Evolutionary conservation across 768 basidiomycete species (phyloP).

Genomic region (Tricholoma sp.): DNA sequence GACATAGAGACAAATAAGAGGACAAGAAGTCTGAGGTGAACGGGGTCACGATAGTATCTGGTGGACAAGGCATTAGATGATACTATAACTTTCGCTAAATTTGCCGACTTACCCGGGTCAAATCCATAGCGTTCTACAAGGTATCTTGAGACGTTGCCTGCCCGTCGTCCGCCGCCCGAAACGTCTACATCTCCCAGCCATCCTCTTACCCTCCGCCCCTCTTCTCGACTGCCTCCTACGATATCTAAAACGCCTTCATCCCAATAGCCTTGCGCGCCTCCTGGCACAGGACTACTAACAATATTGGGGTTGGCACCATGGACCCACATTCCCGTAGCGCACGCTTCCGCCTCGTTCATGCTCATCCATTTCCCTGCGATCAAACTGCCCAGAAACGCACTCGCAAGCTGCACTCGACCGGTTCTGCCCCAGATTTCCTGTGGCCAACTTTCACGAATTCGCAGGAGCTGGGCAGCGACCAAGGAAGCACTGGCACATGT

Average conservation of each 20-base stretch:
- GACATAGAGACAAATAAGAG: slow-evolving; percentile 70
- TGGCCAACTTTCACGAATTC: slow-evolving; percentile 74
- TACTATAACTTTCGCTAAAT: slow-evolving; percentile 4
- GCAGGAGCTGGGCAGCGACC: slow-evolving; percentile 69
- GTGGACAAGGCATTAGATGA: neutral
- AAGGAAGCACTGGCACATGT: slow-evolving; percentile 66
- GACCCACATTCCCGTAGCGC: slow-evolving; percentile 75
- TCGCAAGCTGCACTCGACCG: slow-evolving; percentile 72
- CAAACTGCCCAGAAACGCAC: slow-evolving; percentile 67
- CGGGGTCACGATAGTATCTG: slow-evolving; percentile 67
- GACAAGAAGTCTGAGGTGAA: slow-evolving; percentile 79
- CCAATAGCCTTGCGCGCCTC: slow-evolving; percentile 52
- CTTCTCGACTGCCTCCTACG: slow-evolving; percentile 70
- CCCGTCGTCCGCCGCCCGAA: slow-evolving; percentile 56
- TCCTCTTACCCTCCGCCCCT: slow-evolving; percentile 62
- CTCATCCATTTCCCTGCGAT: slow-evolving; percentile 66
- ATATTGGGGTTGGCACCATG: slow-evolving; percentile 40
- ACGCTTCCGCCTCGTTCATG: slow-evolving; percentile 74
- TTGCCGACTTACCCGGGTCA: slow-evolving; percentile 49
- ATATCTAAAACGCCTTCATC: slow-evolving; percentile 76
- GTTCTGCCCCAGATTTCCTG: slow-evolving; percentile 76
- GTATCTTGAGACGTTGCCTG: slow-evolving; percentile 67
- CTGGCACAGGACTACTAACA: slow-evolving; percentile 7
- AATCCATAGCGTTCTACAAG: slow-evolving; percentile 80
- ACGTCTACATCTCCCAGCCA: slow-evolving; percentile 84